Percentiles rank a stretch among this genome's conserved stretches.
Evolutionary conservation across 441 rosid species (phyloP).

Genomic region (Caryocar brasiliense): DNA sequence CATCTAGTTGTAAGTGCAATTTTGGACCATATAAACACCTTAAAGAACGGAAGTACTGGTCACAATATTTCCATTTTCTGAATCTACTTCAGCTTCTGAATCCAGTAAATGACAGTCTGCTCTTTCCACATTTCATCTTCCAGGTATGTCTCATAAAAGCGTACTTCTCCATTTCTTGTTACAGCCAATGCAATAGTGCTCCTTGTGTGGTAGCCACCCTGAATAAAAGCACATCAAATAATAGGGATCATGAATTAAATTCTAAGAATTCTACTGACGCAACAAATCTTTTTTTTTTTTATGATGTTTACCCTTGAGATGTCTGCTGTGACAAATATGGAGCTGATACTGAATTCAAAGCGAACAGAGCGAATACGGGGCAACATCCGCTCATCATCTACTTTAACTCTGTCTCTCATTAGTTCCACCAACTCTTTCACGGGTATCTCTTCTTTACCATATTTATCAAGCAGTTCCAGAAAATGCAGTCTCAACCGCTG

Average conservation of each 20-base stretch:
- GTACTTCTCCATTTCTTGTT: slow-evolving; percentile 31
- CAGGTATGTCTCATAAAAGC: slow-evolving; percentile 44
- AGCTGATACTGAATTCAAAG: slow-evolving; percentile 49
- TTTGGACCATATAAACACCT: no score
- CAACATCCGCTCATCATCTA: slow-evolving; percentile 40
- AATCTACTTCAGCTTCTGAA: slow-evolving; percentile 24
- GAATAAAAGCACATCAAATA: slow-evolving; percentile 8
- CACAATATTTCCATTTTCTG: neutral
- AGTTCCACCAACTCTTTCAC: slow-evolving; percentile 40
- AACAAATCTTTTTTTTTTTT: no score
- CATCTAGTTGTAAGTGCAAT: no score
- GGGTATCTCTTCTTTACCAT: slow-evolving; percentile 30
- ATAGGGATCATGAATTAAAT: neutral
- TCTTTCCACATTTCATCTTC: slow-evolving; percentile 51
- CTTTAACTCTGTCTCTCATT: slow-evolving; percentile 46
- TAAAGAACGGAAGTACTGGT: no score
- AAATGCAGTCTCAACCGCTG: slow-evolving; percentile 33
- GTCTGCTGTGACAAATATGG: slow-evolving; percentile 49
- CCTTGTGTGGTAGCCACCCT: slow-evolving; percentile 55
- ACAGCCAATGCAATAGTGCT: slow-evolving; percentile 41
- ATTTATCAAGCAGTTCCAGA: slow-evolving; percentile 28
- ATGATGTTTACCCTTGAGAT: slow-evolving; percentile 45
- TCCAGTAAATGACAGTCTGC: slow-evolving; percentile 25
- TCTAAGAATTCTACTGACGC: neutral
- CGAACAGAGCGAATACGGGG: slow-evolving; percentile 51